Base-by-base conservation (phyloP, 2,329 filamentous ascomycete genomes). In the Podosphaera fusca region DNA sequence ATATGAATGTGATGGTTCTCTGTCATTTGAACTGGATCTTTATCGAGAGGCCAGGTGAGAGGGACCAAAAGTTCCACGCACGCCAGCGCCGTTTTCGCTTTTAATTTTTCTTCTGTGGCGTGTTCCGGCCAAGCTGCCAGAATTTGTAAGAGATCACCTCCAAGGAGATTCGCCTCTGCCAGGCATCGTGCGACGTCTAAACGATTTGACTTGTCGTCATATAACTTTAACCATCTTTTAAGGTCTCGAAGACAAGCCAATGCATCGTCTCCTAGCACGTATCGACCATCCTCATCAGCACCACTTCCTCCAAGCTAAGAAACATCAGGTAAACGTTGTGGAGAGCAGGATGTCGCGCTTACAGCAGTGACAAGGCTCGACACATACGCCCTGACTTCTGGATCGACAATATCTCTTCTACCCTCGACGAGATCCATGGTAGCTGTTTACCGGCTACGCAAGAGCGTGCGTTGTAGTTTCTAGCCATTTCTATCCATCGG, bases 101-200 rank as follows among this genome's bases (percentile, higher is more conserved):
- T 87, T 70, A 87, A 78, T 61, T 80, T 84, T 71, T 83, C 85
- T 52, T 85, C 80, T 59, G 78, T 79, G 2, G 77, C 79, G 60
- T 80, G 82, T 61, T 86, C 83, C 56, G 83, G 78, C 86, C 87
- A 95, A 59, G 80, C 73, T 8, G 87, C 82, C 30, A 98, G 75
- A 61, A 98, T 96, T 57, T 90, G 87, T 58, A 96, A 74, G 57
- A 98, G 71, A 69, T 98, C 92, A 55, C 87, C 86, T 66, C 84
- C 84, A 58, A 96, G 79, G n/a, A 98, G 70, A 66, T 95, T 95
- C 50, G 88, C 85, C 69, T 96, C 88, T 66, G 87, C 83, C 63
- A 96, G 75, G 68, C 88, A 95, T 70, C 92, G 79, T 60, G 90
- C 89, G 59, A 98, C 92, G 67, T 98, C 92, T 75, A 94, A 84